Conservation (phyloP, 768 basidiomycete species). For the Lactarius pseudohatsudake region DNA sequence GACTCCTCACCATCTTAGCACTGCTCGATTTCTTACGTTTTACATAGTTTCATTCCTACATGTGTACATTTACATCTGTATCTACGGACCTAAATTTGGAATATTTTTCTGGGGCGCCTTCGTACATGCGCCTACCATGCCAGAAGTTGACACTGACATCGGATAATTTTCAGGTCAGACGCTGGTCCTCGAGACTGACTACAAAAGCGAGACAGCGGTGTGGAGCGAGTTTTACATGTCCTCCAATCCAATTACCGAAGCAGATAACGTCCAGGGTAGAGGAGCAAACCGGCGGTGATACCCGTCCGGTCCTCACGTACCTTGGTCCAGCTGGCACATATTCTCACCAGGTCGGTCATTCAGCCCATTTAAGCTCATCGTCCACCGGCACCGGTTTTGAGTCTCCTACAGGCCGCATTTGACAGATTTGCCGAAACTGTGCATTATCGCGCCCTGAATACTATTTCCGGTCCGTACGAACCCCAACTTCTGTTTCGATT, state of each 20-base stretch:
- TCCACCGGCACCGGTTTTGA: slow-evolving; percentile 23
- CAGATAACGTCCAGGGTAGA: neutral
- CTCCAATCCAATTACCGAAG: neutral
- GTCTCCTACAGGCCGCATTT: slow-evolving; percentile 44
- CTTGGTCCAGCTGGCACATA: slow-evolving; percentile 73
- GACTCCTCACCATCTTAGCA: neutral
- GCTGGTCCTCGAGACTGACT: neutral
- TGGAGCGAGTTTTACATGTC: neutral
- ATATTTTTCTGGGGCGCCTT: neutral
- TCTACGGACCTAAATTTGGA: neutral
- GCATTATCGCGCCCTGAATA: slow-evolving; percentile 35
- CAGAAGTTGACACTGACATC: neutral
- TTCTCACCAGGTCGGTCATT: slow-evolving; percentile 54
- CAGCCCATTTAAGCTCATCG: slow-evolving; percentile 27
- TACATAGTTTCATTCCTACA: neutral
- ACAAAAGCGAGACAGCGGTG: too few relatives aligned
- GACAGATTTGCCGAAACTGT: slow-evolving; percentile 47
- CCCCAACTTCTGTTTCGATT: neutral
- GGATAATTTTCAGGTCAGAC: neutral
- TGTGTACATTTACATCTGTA: neutral
- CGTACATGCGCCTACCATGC: neutral
- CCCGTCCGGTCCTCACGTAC: slow-evolving; percentile 44
- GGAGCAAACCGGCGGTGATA: neutral
- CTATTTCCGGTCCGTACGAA: slow-evolving; percentile 30
- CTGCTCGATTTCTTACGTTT: neutral